phyloP scores from a whole-genome alignment of 495 filamentous ascomycete species.

The Tuber brumale region DNA sequence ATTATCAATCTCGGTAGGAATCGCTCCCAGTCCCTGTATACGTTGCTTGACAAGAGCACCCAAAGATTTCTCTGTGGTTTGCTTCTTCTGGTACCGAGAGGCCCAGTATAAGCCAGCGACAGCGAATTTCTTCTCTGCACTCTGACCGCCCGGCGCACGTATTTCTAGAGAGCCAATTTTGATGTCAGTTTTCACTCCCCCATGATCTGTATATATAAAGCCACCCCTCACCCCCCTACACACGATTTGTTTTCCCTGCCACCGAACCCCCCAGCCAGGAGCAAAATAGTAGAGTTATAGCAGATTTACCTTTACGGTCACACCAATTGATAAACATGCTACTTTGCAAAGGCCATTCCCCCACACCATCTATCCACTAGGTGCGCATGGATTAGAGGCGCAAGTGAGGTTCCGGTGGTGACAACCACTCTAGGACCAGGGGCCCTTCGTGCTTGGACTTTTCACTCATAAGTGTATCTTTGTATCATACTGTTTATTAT shows the following conservation, averaged over 20 bases:
- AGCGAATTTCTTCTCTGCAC: not conserved
- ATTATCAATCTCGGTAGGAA: too few relatives aligned
- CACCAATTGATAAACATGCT: not conserved
- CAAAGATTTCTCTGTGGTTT: not conserved
- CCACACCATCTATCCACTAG: too few relatives aligned
- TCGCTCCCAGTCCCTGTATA: too few relatives aligned
- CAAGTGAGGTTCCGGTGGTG: too few relatives aligned
- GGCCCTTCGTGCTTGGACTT: too few relatives aligned
- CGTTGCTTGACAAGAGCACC: not conserved
- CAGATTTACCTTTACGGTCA: not conserved
- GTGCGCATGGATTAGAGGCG: too few relatives aligned
- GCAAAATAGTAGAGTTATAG: not conserved
- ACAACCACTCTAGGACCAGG: too few relatives aligned
- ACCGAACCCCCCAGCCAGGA: too few relatives aligned
- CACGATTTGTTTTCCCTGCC: not conserved
- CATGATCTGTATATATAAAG: not conserved
- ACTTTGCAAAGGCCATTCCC: too few relatives aligned
- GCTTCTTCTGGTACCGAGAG: not conserved
- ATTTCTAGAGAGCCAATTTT: not conserved
- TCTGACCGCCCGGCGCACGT: not conserved
- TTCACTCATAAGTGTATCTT: too few relatives aligned
- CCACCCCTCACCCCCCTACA: not conserved
- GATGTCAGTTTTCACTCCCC: not conserved
- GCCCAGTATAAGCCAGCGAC: not conserved
- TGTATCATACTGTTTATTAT: too few relatives aligned